These are phyloP conservation scores for Scedosporium boydii DNA, from an alignment of 2,329 filamentous ascomycete genomes.

Conservation along the genomic window DNA sequence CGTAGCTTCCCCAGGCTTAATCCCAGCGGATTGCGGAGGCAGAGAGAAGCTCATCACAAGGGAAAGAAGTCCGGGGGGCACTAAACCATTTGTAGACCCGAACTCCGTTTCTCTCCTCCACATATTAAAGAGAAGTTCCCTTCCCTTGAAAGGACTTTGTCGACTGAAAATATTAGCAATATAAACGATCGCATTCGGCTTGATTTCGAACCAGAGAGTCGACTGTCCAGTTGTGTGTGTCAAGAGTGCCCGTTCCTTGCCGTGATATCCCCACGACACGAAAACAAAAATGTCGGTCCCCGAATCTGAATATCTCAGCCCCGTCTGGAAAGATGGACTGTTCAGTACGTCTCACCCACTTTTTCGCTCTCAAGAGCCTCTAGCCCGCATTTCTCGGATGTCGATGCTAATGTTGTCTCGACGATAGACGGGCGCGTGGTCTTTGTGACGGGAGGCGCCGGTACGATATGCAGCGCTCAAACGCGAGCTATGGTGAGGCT, in stretches of 20 bases:
- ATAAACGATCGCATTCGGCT: too few species aligned
- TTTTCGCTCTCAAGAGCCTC: background rate
- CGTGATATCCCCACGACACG: too few species aligned
- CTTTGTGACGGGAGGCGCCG: slow-evolving; percentile 91
- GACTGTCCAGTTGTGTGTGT: background rate
- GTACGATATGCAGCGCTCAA: slow-evolving; percentile 89
- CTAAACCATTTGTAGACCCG: background rate
- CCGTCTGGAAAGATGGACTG: slow-evolving; percentile 78
- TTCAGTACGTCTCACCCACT: slow-evolving; percentile 50
- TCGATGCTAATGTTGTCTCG: background rate
- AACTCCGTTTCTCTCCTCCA: background rate
- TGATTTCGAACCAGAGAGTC: too few species aligned
- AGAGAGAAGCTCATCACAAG: too few species aligned
- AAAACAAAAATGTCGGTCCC: slow-evolving; percentile 51
- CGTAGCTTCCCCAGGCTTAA: too few species aligned
- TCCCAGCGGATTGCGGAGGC: too few species aligned
- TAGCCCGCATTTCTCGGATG: background rate
- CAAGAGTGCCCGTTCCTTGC: background rate
- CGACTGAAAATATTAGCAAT: too few species aligned
- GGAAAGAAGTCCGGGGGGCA: background rate
- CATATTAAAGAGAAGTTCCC: background rate
- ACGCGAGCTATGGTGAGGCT: slow-evolving; percentile 84
- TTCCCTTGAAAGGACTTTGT: too few species aligned
- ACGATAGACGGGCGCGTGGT: slow-evolving; percentile 69
- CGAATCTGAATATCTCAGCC: slow-evolving; percentile 67